A percentile compares a stretch with the other conserved stretches of the same genome.
These are phyloP conservation scores for Solanum chiquidenum DNA, from an alignment of 257 asterid species.

Conservation along the genomic window DNA sequence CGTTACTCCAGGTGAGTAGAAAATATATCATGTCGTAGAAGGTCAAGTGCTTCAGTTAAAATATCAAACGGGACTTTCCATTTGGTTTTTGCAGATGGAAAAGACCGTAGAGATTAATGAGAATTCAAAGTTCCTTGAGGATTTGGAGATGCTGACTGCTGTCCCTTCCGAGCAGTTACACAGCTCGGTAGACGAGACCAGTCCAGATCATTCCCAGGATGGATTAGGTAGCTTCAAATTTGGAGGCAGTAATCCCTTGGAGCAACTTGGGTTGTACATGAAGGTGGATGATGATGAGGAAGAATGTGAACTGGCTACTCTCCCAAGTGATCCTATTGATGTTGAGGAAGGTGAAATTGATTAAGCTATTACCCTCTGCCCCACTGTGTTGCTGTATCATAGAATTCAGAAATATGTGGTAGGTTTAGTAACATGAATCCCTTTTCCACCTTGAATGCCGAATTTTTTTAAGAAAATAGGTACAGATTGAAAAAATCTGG, in stretches of 20 bases:
- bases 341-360: slow-evolving; percentile 83
- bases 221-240: slow-evolving; percentile 65
- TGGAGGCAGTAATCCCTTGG: slow-evolving; percentile 66
- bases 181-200: slow-evolving; percentile 49
- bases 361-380: slow-evolving; percentile 7
- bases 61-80: not conserved
- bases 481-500: not conserved
- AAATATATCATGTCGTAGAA: not conserved
- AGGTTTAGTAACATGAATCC: not conserved
- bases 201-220: slow-evolving; percentile 60
- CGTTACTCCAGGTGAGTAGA: slow-evolving; percentile 50
- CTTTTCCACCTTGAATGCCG: not conserved
- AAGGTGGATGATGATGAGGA: slow-evolving; percentile 78
- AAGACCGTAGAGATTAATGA: slow-evolving; percentile 81
- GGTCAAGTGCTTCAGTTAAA: not conserved
- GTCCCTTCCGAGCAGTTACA: slow-evolving; percentile 42
- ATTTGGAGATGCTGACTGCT: slow-evolving; percentile 61
- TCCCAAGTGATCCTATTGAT: slow-evolving; percentile 13
- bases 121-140: slow-evolving; percentile 54
- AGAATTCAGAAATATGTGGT: not conserved
- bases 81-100: slow-evolving; percentile 43
- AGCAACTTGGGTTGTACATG: slow-evolving; percentile 88
- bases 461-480: not conserved
- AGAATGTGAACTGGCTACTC: slow-evolving; percentile 34
- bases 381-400: not conserved